These are phyloP conservation scores for Cercospora sp. DNA, from an alignment of 2,329 filamentous ascomycete genomes.

Conservation along the genomic window DNA sequence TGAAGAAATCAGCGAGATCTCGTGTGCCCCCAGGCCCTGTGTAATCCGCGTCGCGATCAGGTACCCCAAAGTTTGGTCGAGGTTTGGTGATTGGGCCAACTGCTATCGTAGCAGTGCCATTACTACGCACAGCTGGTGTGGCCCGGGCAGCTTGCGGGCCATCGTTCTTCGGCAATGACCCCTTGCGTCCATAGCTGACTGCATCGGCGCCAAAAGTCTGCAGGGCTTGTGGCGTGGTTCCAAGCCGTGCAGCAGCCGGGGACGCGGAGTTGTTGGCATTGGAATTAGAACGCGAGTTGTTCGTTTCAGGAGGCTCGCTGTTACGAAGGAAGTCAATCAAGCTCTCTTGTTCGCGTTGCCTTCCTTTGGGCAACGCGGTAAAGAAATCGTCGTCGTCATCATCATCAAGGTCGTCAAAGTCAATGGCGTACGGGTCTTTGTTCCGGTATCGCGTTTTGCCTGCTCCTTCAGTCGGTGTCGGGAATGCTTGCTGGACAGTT, in stretches of 20 bases:
- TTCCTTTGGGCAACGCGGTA: conserved; percentile 46
- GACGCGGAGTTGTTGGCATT: conserved; percentile 2
- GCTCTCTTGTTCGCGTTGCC: conserved; percentile 58
- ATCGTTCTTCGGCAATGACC: conserved; percentile 18
- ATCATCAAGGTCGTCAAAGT: conserved; percentile 58
- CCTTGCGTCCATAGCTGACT: conserved; percentile 19
- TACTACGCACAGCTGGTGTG: neutral
- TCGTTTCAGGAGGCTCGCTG: conserved; percentile 59
- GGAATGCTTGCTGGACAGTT: conserved; percentile 3
- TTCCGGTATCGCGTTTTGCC: conserved; percentile 71
- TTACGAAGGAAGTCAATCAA: conserved; percentile 72
- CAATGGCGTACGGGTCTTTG: conserved; percentile 91
- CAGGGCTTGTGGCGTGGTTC: conserved; percentile 15
- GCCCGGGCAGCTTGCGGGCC: conserved; percentile 12
- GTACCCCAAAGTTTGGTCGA: conserved; percentile 19
- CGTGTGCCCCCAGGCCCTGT: conserved; percentile 16
- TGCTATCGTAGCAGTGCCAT: conserved; percentile 22
- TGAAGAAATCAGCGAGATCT: conserved; percentile 26
- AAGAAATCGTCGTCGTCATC: conserved; percentile 44
- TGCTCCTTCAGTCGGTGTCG: conserved; percentile 10
- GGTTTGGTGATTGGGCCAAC: conserved; percentile 22
- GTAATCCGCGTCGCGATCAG: conserved; percentile 10
- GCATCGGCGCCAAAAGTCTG: conserved; percentile 24
- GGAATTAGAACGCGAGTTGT: conserved; percentile 5
- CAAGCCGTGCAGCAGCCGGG: conserved; percentile 1